Evolutionary conservation across 2,329 filamentous ascomycete species (phyloP).

Genomic region (Aquanectria penicillioides): DNA sequence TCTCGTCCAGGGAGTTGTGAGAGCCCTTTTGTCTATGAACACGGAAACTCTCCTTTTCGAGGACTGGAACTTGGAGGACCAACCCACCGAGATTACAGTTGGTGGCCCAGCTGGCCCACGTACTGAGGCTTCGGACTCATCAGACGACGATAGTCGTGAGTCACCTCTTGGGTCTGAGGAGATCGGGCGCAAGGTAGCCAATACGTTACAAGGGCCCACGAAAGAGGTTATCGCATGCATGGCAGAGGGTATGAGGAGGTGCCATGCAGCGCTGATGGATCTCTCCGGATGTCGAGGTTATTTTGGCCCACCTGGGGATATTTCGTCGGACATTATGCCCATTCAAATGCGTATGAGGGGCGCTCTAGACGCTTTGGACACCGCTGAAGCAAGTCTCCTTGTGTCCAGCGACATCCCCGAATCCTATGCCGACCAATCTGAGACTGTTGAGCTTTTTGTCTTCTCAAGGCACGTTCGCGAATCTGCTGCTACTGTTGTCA

Average conservation of each 20-base stretch:
- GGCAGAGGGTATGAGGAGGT: constrained; percentile 54
- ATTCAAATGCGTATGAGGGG: constrained; percentile 52
- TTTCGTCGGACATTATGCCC: constrained; percentile 54
- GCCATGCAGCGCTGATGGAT: constrained; percentile 64
- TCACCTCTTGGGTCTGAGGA: constrained; percentile 25
- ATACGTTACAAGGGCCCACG: constrained; percentile 56
- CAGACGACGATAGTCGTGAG: constrained; percentile 17
- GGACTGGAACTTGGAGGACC: constrained; percentile 27
- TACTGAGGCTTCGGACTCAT: neutral
- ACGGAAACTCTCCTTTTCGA: constrained; percentile 59
- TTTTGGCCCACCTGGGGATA: constrained; percentile 54
- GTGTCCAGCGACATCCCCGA: constrained; percentile 55
- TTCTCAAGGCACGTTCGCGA: constrained; percentile 66
- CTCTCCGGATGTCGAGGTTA: constrained; percentile 60
- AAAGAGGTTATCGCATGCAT: constrained; percentile 58
- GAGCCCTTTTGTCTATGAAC: constrained; percentile 62
- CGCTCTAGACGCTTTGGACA: constrained; percentile 58
- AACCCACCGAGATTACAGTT: constrained; percentile 28
- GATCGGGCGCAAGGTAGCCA: constrained; percentile 36
- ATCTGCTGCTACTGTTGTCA: constrained; percentile 58
- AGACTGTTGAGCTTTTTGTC: constrained; percentile 63
- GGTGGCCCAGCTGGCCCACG: constrained; percentile 15
- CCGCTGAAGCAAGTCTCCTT: constrained; percentile 58
- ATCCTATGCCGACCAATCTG: constrained; percentile 57
- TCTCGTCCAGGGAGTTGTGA: constrained; percentile 63